phyloP scores from a whole-genome alignment of 1,284 basidiomycete species.

The Rhodotorula sp. region DNA sequence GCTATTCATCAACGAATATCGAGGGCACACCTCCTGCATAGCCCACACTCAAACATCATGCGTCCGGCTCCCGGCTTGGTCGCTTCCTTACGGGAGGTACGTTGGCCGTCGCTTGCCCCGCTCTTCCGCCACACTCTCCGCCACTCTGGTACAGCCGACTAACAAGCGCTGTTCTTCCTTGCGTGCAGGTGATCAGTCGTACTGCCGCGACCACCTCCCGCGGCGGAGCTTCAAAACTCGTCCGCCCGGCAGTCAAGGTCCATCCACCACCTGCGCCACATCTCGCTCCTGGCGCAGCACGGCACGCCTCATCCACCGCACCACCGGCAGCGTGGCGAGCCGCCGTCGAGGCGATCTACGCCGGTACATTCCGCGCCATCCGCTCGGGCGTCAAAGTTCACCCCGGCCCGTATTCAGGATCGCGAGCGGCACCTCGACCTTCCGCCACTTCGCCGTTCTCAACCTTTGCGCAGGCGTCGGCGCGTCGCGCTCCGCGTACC shows the following conservation, averaged over 20 bases:
- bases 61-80: constrained; percentile 10
- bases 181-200: constrained; percentile 12
- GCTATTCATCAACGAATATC: background rate
- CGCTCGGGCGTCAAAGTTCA: constrained; percentile 5
- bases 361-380: constrained; percentile 30
- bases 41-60: background rate
- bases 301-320: constrained; percentile 4
- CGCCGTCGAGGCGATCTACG: constrained; percentile 5
- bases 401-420: constrained; percentile 21
- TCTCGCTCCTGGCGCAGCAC: background rate
- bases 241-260: constrained; percentile 12
- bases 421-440: background rate
- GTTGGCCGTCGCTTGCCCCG: background rate
- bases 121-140: background rate
- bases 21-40: background rate
- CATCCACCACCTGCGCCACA: constrained; percentile 1
- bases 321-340: constrained; percentile 8
- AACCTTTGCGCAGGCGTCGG: background rate
- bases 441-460: background rate
- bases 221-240: constrained; percentile 19
- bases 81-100: constrained; percentile 18
- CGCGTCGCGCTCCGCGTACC: background rate
- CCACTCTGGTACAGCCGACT: background rate
- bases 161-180: background rate
- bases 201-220: constrained; percentile 1